Base-by-base conservation (phyloP, 78 protist genomes). In the Dictyostelium citrinum region DNA sequence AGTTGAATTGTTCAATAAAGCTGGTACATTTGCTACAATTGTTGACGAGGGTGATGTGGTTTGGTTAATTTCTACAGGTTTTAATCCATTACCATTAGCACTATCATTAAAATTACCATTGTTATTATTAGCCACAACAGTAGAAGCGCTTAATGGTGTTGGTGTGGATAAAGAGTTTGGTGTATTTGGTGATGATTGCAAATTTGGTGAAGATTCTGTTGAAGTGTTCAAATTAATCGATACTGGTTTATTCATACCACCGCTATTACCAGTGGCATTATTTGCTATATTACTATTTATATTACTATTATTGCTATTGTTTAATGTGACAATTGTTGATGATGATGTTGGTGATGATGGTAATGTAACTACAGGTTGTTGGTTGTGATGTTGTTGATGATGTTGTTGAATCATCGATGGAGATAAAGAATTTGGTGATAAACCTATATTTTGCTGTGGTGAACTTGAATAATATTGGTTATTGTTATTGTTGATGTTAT, bases 111-210 rank as follows among this genome's bases (percentile, higher is more conserved):
- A 31, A 41, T 81, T 33, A 22, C 76, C 58, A 41, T 75, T 75
- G 81, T 75, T 75, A 75, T 75, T 70, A 70, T 70, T 70, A 70
- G 77, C 77, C 45, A 70, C 77, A 70, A 70, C 77, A 70, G 77
- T 33, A 70, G 77, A 16, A 70, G 77, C 77, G 37, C 77, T 70
- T 33, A 70, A 31, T 70, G 77, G 43, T 27, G 35, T 64, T 64
- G 72, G 72, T 24, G 35, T 27, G 72, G 72, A 64, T 64, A 64
- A 64, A 64, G 72, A 64, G 31, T 20, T 70, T 70, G 43, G 39
- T 33, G 43, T 70, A 4, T 16, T 70, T 70, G 77, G 39, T 33
- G 77, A 33, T 70, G 77, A 33, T 31, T 70, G 77, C 33, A 37
- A 22, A 27, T 24, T 27, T 64, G 72, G 72, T 27, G 72, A 64